phyloP scores from a whole-genome alignment of 352 stramenopile species.

The Phytophthora quininea region DNA sequence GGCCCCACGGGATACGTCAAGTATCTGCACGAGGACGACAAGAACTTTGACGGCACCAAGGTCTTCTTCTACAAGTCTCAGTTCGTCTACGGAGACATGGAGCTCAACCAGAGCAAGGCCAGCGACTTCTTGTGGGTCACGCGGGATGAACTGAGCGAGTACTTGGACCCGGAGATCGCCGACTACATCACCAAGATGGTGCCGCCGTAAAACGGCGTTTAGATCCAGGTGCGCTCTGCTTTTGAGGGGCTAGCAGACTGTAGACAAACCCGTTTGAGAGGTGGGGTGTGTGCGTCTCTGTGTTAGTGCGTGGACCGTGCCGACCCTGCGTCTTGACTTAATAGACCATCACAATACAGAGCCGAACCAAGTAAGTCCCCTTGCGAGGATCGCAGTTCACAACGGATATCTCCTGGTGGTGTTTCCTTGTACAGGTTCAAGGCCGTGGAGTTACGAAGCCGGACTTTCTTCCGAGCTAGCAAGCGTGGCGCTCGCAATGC shows the following conservation, averaged over 20 bases:
- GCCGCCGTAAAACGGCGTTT: slow-evolving; percentile 44
- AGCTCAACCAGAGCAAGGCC: slow-evolving; percentile 62
- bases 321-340: slow-evolving; percentile 18
- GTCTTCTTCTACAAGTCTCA: slow-evolving; percentile 91
- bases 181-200: slow-evolving; percentile 85
- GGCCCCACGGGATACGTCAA: slow-evolving; percentile 79
- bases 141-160: slow-evolving; percentile 73
- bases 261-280: slow-evolving; percentile 11
- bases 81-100: slow-evolving; percentile 60
- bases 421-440: slow-evolving; percentile 13
- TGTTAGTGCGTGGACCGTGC: slow-evolving; percentile 4
- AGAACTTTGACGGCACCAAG: slow-evolving; percentile 79
- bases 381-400: not conserved
- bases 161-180: slow-evolving; percentile 69
- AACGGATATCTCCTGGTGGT: not conserved
- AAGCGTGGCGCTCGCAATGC: not conserved
- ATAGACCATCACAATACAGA: slow-evolving; percentile 35
- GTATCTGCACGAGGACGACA: slow-evolving; percentile 64
- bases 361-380: slow-evolving; percentile 15
- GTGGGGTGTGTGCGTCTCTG: slow-evolving; percentile 5
- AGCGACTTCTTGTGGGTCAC: slow-evolving; percentile 87
- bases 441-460: slow-evolving; percentile 6
- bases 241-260: slow-evolving; percentile 29
- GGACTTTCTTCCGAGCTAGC: slow-evolving; percentile 2
- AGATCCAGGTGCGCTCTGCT: slow-evolving; percentile 15